Percentiles rank a stretch among this genome's conserved stretches.
Conservation (phyloP, 495 filamentous ascomycete genomes). For the Cercophora samala region DNA sequence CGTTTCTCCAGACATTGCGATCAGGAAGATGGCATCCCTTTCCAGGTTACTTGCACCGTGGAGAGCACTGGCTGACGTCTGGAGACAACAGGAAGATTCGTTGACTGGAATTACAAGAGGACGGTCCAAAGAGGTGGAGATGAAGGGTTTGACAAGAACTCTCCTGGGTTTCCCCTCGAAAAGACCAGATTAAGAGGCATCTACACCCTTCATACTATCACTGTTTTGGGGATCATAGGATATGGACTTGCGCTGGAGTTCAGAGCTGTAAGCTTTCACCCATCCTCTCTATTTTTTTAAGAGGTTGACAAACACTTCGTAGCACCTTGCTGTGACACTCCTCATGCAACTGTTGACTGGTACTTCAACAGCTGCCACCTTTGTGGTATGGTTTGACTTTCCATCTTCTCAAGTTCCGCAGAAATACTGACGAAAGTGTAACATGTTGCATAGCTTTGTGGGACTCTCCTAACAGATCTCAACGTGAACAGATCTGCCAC, state of each 20-base stretch:
- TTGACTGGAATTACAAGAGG: slow-evolving; percentile 54
- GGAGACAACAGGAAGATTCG: slow-evolving; percentile 37
- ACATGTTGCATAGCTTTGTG: slow-evolving; percentile 14
- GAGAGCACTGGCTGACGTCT: background rate
- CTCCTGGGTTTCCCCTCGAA: slow-evolving; percentile 59
- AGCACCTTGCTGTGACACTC: slow-evolving; percentile 16
- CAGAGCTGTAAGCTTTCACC: slow-evolving; percentile 5
- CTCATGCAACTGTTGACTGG: slow-evolving; percentile 16
- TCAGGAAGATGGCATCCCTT: background rate
- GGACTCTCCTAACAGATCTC: slow-evolving; percentile 32
- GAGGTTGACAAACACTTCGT: background rate
- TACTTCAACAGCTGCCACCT: slow-evolving; percentile 10
- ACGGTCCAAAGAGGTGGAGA: slow-evolving; percentile 6
- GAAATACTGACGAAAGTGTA: background rate
- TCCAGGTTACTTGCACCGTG: too few species aligned
- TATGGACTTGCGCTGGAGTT: slow-evolving; percentile 12
- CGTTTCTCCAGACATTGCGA: too few species aligned
- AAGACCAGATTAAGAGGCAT: slow-evolving; percentile 54
- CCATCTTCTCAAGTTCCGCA: background rate
- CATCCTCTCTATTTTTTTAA: background rate
- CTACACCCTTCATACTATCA: background rate
- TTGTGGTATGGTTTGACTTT: slow-evolving; percentile 5
- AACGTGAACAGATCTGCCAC: slow-evolving; percentile 22
- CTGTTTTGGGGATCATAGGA: slow-evolving; percentile 10
- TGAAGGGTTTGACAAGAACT: slow-evolving; percentile 12